Evolutionary conservation across 306 rosid species (phyloP).

Genomic region (Vigna trinervia): DNA sequence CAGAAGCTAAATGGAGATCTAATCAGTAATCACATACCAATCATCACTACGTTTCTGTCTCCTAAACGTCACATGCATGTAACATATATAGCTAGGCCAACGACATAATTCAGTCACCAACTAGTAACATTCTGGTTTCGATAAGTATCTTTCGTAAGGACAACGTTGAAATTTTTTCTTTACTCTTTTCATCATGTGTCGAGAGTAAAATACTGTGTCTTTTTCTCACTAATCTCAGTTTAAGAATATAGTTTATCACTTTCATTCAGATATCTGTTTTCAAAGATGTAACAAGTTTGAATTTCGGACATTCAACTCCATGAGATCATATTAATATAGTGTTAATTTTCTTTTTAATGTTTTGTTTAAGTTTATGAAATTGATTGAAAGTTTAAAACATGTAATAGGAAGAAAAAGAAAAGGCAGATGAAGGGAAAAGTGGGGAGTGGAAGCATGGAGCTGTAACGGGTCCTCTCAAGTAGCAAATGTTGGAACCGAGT

Average conservation of each 20-base stretch:
- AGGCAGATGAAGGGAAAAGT: slow-evolving; percentile 34
- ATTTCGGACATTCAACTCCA: no score
- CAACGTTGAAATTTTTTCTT: background rate
- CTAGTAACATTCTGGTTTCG: slow-evolving; percentile 13
- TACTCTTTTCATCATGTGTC: background rate
- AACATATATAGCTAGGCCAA: slow-evolving; percentile 37
- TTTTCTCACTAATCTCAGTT: no score
- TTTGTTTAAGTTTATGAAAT: background rate
- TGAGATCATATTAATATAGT: no score
- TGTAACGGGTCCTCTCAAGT: slow-evolving; percentile 45
- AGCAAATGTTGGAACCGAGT: slow-evolving; percentile 47
- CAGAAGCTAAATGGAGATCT: slow-evolving; percentile 59
- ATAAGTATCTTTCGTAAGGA: slow-evolving; percentile 10
- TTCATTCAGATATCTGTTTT: no score
- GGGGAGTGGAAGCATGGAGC: slow-evolving; percentile 38
- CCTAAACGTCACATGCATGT: slow-evolving; percentile 32
- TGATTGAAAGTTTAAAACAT: background rate
- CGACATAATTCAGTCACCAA: slow-evolving; percentile 37
- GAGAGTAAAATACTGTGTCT: no score
- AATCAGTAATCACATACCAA: slow-evolving; percentile 62
- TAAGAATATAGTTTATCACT: no score
- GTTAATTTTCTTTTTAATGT: background rate
- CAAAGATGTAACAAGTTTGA: no score
- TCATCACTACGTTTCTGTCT: slow-evolving; percentile 51
- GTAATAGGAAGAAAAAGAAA: slow-evolving; percentile 12